Percentiles rank a stretch among this genome's conserved stretches.
phyloP scores from a whole-genome alignment of 2,329 filamentous ascomycete genomes.

The Fusarium citri region DNA sequence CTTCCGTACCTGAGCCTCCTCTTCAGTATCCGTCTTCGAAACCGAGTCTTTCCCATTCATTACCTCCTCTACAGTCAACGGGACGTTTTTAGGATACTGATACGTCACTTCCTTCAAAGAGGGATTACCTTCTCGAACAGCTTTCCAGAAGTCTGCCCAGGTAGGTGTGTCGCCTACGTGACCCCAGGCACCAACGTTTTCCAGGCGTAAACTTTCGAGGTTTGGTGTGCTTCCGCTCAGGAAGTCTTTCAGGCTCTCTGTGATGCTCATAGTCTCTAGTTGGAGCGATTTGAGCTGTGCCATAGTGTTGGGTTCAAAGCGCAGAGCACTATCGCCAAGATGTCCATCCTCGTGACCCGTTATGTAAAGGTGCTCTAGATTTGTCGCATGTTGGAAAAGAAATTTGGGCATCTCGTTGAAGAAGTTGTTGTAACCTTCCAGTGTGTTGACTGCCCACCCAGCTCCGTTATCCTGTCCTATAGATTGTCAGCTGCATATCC shows the following conservation, averaged over 20 bases:
- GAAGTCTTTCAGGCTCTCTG: neutral
- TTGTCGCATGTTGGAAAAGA: neutral
- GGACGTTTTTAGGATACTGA: neutral
- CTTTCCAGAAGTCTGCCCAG: slow-evolving; percentile 10
- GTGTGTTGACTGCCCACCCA: neutral
- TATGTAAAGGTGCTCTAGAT: slow-evolving; percentile 2
- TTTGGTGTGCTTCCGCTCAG: neutral
- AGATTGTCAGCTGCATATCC: neutral
- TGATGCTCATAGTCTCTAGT: neutral
- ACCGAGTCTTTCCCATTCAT: neutral
- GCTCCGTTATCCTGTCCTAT: neutral
- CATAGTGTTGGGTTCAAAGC: neutral
- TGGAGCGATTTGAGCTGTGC: neutral
- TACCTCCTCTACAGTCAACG: neutral
- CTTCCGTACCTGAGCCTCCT: neutral
- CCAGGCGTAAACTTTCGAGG: neutral
- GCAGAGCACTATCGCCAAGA: neutral
- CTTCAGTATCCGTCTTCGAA: neutral
- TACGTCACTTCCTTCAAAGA: neutral
- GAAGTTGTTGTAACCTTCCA: neutral
- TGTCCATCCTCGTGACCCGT: neutral
- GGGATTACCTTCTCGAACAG: neutral
- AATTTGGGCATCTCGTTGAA: neutral
- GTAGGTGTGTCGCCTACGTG: neutral
- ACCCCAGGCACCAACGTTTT: neutral